These are phyloP conservation scores for Botryotinia narcissicola DNA, from an alignment of 2,329 filamentous ascomycete species.

Conservation along the genomic window DNA sequence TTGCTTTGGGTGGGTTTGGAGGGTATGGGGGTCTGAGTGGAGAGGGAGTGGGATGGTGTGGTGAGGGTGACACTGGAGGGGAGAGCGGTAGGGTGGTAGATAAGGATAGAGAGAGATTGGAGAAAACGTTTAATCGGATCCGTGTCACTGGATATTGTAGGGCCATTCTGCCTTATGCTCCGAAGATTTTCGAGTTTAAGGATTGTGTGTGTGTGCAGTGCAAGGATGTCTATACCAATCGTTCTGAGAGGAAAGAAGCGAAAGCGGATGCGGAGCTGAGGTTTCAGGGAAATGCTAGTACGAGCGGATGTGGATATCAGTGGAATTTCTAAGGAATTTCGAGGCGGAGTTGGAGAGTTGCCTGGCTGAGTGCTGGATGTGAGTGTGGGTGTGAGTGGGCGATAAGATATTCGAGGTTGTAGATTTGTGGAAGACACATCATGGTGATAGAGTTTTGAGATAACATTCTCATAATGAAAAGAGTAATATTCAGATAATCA, in stretches of 20 bases:
- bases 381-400: not conserved
- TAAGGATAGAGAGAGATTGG: not conserved
- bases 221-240: not conserved
- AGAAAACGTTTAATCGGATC: not conserved
- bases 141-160: not conserved
- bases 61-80: too few relatives aligned
- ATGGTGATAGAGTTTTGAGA: not conserved
- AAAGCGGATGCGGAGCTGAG: not conserved
- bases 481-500: not conserved
- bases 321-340: not conserved
- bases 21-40: not conserved
- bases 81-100: too few relatives aligned
- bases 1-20: not conserved
- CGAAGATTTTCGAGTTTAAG: not conserved
- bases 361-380: not conserved
- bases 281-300: not conserved
- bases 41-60: not conserved
- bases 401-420: not conserved
- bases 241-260: not conserved
- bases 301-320: not conserved
- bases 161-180: not conserved
- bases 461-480: not conserved
- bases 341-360: rapidly evolving
- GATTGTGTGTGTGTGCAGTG: not conserved
- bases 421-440: not conserved